Percentiles rank a stretch among this genome's conserved stretches.
These are phyloP conservation scores for Fragaria vesca DNA, from an alignment of 306 rosid species.

Conservation along the genomic window DNA sequence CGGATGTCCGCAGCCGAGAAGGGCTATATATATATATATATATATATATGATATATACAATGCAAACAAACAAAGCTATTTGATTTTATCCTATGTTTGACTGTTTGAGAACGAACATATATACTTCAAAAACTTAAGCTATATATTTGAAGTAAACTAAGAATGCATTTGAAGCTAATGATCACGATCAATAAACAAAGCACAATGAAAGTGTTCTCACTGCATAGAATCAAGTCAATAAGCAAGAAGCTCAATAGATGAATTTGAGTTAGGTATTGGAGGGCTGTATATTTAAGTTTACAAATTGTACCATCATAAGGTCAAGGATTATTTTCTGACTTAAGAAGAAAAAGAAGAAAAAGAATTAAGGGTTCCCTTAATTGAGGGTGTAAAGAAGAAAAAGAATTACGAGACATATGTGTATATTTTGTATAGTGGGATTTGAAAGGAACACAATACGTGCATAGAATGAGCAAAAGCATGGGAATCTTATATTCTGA, in stretches of 20 bases:
- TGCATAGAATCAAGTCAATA: not conserved
- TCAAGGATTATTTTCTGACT: not conserved
- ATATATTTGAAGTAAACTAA: not conserved
- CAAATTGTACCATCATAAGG: not conserved
- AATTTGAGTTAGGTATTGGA: not conserved
- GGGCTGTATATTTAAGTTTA: not conserved
- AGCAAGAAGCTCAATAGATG: not conserved
- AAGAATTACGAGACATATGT: not conserved
- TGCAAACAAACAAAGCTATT: not conserved
- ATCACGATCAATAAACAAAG: not conserved
- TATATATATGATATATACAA: too few relatives aligned
- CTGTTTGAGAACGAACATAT: not conserved
- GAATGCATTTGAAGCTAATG: not conserved
- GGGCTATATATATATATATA: too few relatives aligned
- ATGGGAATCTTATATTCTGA: slow-evolving; percentile 49
- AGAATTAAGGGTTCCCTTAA: not conserved
- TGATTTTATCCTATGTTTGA: not conserved
- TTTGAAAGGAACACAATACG: slow-evolving; percentile 11
- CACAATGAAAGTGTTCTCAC: not conserved
- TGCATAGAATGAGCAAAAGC: slow-evolving; percentile 26
- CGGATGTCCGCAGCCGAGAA: too few relatives aligned
- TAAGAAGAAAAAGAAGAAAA: not conserved
- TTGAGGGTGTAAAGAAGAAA: not conserved
- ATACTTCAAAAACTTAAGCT: not conserved
- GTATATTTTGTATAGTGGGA: not conserved